Evolutionary conservation across 495 filamentous ascomycete genomes (phyloP).

Genomic region (Penicillium subrubescens): DNA sequence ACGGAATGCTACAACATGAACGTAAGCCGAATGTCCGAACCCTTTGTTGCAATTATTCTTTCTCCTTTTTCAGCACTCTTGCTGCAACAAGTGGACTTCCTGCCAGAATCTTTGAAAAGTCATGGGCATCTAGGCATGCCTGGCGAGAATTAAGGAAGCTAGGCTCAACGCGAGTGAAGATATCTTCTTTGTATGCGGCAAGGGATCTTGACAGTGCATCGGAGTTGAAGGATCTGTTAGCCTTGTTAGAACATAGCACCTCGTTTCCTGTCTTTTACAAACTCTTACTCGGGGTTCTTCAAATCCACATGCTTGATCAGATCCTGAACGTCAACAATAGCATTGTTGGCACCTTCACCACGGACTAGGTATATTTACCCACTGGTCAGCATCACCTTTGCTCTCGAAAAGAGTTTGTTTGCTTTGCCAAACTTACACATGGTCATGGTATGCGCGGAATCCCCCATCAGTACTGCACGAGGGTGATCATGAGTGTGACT

Average conservation of each 20-base stretch:
- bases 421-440: slow-evolving; percentile 47
- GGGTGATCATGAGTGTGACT: slow-evolving; percentile 33
- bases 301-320: slow-evolving; percentile 35
- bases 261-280: background rate
- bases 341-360: slow-evolving; percentile 64
- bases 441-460: slow-evolving; percentile 60
- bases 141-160: slow-evolving; percentile 58
- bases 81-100: slow-evolving; percentile 35
- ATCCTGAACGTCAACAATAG: slow-evolving; percentile 52
- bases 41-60: background rate
- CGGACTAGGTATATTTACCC: slow-evolving; percentile 41
- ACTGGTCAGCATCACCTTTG: background rate
- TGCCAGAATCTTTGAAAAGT: slow-evolving; percentile 45
- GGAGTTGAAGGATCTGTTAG: slow-evolving; percentile 13
- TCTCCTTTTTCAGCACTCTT: slow-evolving; percentile 4
- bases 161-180: slow-evolving; percentile 50
- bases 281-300: slow-evolving; percentile 11
- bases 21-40: background rate
- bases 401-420: background rate
- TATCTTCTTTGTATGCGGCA: slow-evolving; percentile 50
- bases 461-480: slow-evolving; percentile 50
- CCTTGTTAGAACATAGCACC: slow-evolving; percentile 1
- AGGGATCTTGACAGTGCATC: slow-evolving; percentile 34
- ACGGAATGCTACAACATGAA: background rate
- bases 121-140: slow-evolving; percentile 66